Evolutionary conservation across 2,329 filamentous ascomycete species (phyloP), one percentile per base, ranked within the genome.

Genomic region (Verticillium nubilum): DNA sequence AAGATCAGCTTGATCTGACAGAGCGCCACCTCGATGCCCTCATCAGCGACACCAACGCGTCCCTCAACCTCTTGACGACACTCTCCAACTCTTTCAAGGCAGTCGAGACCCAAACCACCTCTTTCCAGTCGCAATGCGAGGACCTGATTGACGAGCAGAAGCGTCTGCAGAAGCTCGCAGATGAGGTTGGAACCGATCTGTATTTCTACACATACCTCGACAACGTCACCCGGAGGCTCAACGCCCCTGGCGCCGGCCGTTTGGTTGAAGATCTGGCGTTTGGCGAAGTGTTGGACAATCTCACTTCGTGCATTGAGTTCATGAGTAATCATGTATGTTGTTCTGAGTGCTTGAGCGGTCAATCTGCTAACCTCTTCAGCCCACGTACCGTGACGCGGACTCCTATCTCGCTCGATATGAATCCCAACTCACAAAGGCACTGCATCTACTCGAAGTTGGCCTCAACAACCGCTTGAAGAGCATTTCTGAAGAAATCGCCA

Each of bases 151-250:
- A 84, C 1, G 93, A 97, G 67, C 92, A 98, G 75, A 86, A 83
- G 67, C 86, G 90, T 26, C 81, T 97, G 47, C 87, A 91, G 62
- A 84, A 82, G 64, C 82, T 99, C 50, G 92, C 92, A 2, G 86
- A 96, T 65, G 88, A 92, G 60, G 89, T 99, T 59, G 89, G 91
- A 27, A 90, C 91, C 26, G 96, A 97, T 67, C 79, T 97, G n/a
- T 88, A 93, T 69, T 97, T 96, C 74, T 99, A 99, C 73, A 86
- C 90, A 23, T 97, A 97, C 70, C 82, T 99, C 5, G 95, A 99
- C 64, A 92, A 89, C 54, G 92, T 94, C 61, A 97, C 92, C 0
- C 85, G 93, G 59, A 85, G 92, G 15, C 84, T 99, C 60, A 98
- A 98, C 77, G 93, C 93, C 0, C 93, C 95, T 0, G 92, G 93